Percentiles rank a stretch among this genome's conserved stretches.
These are phyloP conservation scores for Pythium guiyangense DNA, from an alignment of 352 stramenopile genomes.

Conservation along the genomic window DNA sequence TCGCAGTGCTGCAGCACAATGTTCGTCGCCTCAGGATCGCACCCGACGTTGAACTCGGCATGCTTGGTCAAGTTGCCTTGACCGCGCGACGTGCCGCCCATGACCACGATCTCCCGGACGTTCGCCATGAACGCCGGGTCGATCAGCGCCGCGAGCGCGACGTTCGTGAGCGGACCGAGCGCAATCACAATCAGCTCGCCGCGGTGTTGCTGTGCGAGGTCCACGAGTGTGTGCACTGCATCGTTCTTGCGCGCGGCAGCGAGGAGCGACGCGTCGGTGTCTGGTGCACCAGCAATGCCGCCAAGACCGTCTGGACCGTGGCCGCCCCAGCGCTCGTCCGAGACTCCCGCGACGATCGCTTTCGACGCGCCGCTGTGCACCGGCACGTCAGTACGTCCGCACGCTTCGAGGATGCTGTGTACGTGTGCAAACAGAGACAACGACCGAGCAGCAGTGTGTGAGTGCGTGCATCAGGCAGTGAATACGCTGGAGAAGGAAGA, in stretches of 20 bases:
- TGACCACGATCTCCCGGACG: slow-evolving; percentile 64
- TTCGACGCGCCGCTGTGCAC: slow-evolving; percentile 62
- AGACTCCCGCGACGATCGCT: slow-evolving; percentile 61
- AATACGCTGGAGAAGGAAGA: neutral
- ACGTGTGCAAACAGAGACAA: neutral
- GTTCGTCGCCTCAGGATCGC: slow-evolving; percentile 72
- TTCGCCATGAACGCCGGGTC: slow-evolving; percentile 61
- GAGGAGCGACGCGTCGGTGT: slow-evolving; percentile 16
- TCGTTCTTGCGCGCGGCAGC: slow-evolving; percentile 42
- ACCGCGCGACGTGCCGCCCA: slow-evolving; percentile 65
- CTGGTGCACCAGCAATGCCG: slow-evolving; percentile 25
- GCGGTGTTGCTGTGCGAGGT: slow-evolving; percentile 45
- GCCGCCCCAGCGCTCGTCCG: slow-evolving; percentile 57
- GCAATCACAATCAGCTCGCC: slow-evolving; percentile 74
- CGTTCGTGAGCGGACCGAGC: slow-evolving; percentile 74
- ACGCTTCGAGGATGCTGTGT: slow-evolving; percentile 58
- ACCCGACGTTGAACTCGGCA: slow-evolving; percentile 78
- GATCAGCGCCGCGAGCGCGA: slow-evolving; percentile 68
- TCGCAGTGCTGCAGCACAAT: slow-evolving; percentile 69
- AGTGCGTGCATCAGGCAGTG: neutral
- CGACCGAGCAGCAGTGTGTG: neutral
- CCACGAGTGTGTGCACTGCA: slow-evolving; percentile 60
- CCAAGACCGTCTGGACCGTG: slow-evolving; percentile 74
- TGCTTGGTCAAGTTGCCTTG: slow-evolving; percentile 65
- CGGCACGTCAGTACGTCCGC: slow-evolving; percentile 40